Evolutionary conservation across 192 early-diverging fungal genomes (phyloP).

Genomic region (Coemansia sp.): DNA sequence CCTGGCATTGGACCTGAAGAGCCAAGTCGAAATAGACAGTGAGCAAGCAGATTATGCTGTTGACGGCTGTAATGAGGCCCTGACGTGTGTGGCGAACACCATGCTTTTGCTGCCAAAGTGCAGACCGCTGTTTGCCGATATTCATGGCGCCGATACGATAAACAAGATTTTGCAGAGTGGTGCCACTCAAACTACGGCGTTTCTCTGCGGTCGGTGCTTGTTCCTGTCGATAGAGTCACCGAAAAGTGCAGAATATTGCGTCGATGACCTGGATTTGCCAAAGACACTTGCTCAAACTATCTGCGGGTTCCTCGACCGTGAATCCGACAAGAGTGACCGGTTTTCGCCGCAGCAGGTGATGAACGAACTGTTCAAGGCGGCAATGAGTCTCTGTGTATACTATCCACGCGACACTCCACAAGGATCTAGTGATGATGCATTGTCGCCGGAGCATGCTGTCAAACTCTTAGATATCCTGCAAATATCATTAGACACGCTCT

Average conservation of each 20-base stretch:
- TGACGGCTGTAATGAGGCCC: constrained; percentile 35
- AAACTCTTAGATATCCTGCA: constrained; percentile 24
- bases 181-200: constrained; percentile 1
- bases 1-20: constrained; percentile 16
- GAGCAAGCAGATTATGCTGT: neutral
- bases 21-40: neutral
- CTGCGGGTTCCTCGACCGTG: neutral
- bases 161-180: neutral
- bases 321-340: neutral
- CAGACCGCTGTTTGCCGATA: constrained; percentile 10
- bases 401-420: constrained; percentile 12
- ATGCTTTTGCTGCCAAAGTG: constrained; percentile 37
- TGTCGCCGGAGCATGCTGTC: constrained; percentile 26
- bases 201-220: constrained; percentile 46
- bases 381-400: constrained; percentile 35
- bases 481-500: constrained; percentile 18
- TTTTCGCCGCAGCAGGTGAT: constrained; percentile 39
- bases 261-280: constrained; percentile 24
- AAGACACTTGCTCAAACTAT: constrained; percentile 13
- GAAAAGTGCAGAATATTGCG: constrained; percentile 15
- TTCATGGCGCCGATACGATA: neutral
- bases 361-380: constrained; percentile 44
- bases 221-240: constrained; percentile 24
- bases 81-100: constrained; percentile 51
- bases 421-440: constrained; percentile 14